Evolutionary conservation across 2,329 filamentous ascomycete species (phyloP), one percentile per base, ranked within the genome.

Genomic region (Blastomyces parvus): DNA sequence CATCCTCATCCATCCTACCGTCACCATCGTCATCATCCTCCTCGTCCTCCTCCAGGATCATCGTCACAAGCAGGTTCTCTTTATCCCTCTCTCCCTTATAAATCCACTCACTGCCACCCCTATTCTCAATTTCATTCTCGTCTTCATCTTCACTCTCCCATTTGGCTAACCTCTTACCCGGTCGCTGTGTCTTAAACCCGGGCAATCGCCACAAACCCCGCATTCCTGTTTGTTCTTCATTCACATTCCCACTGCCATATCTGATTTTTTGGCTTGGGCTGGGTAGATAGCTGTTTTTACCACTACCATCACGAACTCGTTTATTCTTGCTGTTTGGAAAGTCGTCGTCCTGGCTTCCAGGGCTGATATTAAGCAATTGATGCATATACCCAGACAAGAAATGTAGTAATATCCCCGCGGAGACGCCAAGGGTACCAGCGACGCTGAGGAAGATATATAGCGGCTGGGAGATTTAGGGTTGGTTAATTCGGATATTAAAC

Each of bases 391-490:
- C 79, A 64, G 85, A 87, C 22, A 80, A 79, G 61, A 84, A 75
- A 69, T 84, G 82, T 53, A 91, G 74, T 22, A 83, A 67, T 60
- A 86, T 73, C 60, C 88, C 89, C 36, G 86, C 78, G 13, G 84
- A 60, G 61, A 86, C 76, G n/a, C 90, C 90, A 61, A 90, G 80
- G 22, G 89, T 74, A 40, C 84, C 81, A 8, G 89, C 90, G 30
- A 86, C 82, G 59, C 85, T 86, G 57, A 91, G 79, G 69, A 82
- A 87, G 70, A 82, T 81, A 62, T 74, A 73, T 25, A 79, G 64
- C 58, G 75, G 76, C 79, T 81, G 63, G 19, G 44, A 36, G 22
- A 50, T 50, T 52, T 61, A 1, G n/a, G 9, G 8, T 25, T 40
- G 22, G 53, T 38, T 57, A 57, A 36, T 38, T 38, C n/a, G 53